Conservation (phyloP, 1,139 yeast genomes). For the Taphrina populina region DNA sequence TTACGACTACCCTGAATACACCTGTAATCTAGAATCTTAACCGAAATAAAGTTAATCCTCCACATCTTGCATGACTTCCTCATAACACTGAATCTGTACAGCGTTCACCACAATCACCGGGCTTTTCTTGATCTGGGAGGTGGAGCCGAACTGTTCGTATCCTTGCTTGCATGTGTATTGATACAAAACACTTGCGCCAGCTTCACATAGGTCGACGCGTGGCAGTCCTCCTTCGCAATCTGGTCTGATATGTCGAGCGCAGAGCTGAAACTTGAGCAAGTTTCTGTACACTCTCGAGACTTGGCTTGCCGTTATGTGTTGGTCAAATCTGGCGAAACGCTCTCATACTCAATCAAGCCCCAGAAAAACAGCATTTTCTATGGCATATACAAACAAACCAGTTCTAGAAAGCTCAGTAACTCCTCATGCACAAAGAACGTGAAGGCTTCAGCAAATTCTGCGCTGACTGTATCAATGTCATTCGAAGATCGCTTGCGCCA, state of each 20-base stretch:
- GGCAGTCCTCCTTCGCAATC: too few relatives aligned
- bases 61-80: too few relatives aligned
- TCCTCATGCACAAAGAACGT: conserved; percentile 1
- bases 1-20: too few relatives aligned
- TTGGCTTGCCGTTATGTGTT: conserved; percentile 88
- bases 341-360: conserved; percentile 82
- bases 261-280: conserved; percentile 54
- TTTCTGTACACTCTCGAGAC: conserved; percentile 84
- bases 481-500: conserved; percentile 21
- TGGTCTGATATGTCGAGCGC: conserved; percentile 8
- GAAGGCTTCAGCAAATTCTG: background rate
- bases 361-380: conserved; percentile 64
- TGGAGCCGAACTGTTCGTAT: too few relatives aligned
- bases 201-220: too few relatives aligned
- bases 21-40: conserved; percentile 13
- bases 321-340: conserved; percentile 62
- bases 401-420: background rate
- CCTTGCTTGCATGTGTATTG: too few relatives aligned
- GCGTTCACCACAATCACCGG: too few relatives aligned
- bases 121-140: too few relatives aligned
- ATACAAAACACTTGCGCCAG: too few relatives aligned
- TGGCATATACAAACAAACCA: conserved; percentile 29
- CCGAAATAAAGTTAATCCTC: conserved; percentile 15
- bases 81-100: too few relatives aligned
- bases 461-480: conserved; percentile 4